Evolutionary conservation across 1,284 basidiomycete species (phyloP).

Genomic region (Peniophora sp.): DNA sequence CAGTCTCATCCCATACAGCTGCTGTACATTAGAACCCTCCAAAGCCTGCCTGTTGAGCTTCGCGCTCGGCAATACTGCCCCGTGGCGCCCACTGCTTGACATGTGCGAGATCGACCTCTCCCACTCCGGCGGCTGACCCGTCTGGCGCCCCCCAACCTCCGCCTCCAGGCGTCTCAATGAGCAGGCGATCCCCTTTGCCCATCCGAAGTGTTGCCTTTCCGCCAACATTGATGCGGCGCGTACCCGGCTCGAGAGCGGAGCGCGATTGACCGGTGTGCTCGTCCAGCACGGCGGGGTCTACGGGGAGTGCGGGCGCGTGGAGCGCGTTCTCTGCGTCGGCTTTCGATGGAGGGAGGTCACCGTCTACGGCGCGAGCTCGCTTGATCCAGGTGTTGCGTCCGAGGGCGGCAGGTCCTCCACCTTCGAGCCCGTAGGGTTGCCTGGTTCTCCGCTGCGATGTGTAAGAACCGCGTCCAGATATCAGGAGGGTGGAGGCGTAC

Average conservation of each 20-base stretch:
- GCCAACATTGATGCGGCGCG: constrained; percentile 74
- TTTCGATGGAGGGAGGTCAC: constrained; percentile 32
- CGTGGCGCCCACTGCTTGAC: constrained; percentile 59
- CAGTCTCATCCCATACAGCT: no score
- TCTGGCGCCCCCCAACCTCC: constrained; percentile 74
- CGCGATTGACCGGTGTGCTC: constrained; percentile 26
- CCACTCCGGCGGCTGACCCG: constrained; percentile 24
- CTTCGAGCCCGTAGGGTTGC: constrained; percentile 86
- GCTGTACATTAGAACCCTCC: constrained; percentile 11
- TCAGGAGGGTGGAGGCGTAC: constrained; percentile 25
- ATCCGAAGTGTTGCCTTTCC: constrained; percentile 87
- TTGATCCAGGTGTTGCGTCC: constrained; percentile 92
- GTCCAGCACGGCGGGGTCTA: constrained; percentile 16
- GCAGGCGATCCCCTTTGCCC: constrained; percentile 74
- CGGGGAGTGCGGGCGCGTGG: background rate
- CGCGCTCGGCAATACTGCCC: constrained; percentile 67
- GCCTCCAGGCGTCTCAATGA: constrained; percentile 89
- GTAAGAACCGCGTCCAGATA: background rate
- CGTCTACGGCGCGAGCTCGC: constrained; percentile 60
- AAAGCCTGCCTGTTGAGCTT: constrained; percentile 62
- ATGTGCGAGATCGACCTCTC: constrained; percentile 24
- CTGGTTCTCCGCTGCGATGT: constrained; percentile 69
- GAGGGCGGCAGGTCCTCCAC: constrained; percentile 69
- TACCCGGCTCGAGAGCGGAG: background rate
- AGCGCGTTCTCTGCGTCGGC: constrained; percentile 18